phyloP scores from a whole-genome alignment of 345 rosid species.

The Citrus cavaleriei region DNA sequence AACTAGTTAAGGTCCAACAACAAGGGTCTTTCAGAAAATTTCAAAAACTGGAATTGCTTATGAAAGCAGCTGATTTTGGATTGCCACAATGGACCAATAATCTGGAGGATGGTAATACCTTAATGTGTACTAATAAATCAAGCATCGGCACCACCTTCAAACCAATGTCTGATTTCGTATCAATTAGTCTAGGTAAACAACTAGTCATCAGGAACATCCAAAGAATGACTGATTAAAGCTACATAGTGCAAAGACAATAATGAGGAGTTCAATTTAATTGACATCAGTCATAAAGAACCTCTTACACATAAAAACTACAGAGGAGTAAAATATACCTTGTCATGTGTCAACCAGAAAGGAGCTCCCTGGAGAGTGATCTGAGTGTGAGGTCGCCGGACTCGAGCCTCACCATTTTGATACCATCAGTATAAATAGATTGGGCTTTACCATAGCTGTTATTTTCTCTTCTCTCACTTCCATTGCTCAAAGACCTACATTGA shows the following conservation, averaged over 20 bases:
- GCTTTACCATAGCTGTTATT: constrained; percentile 71
- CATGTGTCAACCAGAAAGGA: constrained; percentile 58
- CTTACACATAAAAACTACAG: neutral
- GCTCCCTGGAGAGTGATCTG: constrained; percentile 59
- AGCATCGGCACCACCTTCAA: neutral
- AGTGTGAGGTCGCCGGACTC: constrained; percentile 54
- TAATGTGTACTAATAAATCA: neutral
- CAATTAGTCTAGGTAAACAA: neutral
- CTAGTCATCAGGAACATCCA: neutral
- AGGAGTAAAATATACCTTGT: constrained; percentile 39
- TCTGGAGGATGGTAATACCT: neutral
- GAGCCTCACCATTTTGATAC: constrained; percentile 39
- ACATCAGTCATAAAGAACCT: neutral
- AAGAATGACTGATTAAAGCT: neutral
- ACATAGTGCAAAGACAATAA: neutral
- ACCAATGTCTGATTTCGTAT: neutral
- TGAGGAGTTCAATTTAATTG: neutral
- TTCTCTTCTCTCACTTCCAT: constrained; percentile 36
- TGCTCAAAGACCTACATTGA: constrained; percentile 26
- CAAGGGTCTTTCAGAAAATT: neutral
- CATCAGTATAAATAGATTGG: constrained; percentile 64
- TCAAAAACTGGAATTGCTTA: neutral
- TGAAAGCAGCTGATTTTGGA: neutral
- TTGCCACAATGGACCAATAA: neutral
- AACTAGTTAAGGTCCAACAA: neutral